Evolutionary conservation across 169 alveolate genomes (phyloP), one percentile per base, ranked within the genome.

Genomic region (Theileria orientalis): DNA sequence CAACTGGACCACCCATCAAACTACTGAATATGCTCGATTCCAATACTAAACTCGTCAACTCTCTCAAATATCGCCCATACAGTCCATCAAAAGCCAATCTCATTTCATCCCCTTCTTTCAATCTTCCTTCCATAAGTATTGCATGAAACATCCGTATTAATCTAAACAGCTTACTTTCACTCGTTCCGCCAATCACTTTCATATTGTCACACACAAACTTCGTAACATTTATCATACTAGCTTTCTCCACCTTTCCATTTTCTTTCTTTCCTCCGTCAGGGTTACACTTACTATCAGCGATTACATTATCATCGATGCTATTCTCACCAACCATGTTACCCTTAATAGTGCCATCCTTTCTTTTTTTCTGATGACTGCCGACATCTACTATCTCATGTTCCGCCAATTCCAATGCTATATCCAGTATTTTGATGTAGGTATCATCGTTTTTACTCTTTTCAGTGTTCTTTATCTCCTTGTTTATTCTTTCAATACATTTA

Each of bases 121-220:
- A n/a, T 54, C 8, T 33, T 23, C 33, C 1, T 3, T 23, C 37
- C 3, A n/a, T 54, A 25, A 8, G 32, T 54, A 54, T 23, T 23
- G 32, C 27, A 54, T 25, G n/a, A 33, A 54, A 54, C n/a, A 54
- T 54, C 35, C 30, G 35, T 54, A 54, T 21, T 54, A 54, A 6
- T 54, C 63, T 54, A 25, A 54, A 8, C 63, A 54, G n/a, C 27
- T 54, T 27, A 54, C n/a, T n/a, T 14, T 13, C n/a, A 8, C 33
- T 23, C 23, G n/a, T 14, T 27, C 27, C 33, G 14, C 63, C 23
- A n/a, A n/a, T n/a, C n/a, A n/a, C n/a, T n/a, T n/a, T 37, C 63
- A 54, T 54, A 23, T 54, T 54, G n/a, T 54, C 63, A 19, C 32
- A 54, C 27, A 54, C 35, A 54, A 54, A 54, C 37, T 54, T 27